Evolutionary conservation across 83 land plant genomes (phyloP).

Genomic region (Diphasiastrum complanatum): DNA sequence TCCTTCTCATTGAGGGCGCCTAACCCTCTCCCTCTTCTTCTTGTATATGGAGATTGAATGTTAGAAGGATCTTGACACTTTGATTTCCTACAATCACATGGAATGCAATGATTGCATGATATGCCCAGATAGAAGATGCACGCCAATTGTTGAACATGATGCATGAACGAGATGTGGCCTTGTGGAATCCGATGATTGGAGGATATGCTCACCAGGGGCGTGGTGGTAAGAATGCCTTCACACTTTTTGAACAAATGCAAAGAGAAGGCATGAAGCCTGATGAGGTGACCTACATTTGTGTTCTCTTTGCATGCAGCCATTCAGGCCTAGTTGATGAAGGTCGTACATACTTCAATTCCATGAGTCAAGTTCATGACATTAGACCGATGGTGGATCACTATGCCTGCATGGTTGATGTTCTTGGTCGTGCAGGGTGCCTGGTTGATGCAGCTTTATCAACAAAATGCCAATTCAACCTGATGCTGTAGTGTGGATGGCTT

Average conservation of each 20-base stretch:
- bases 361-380: conserved; percentile 23
- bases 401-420: conserved; percentile 30
- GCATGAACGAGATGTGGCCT: conserved; percentile 18
- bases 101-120: conserved; percentile 18
- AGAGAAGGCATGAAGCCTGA: conserved; percentile 23
- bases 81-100: conserved; percentile 9
- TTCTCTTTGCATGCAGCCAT: conserved; percentile 51
- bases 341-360: conserved; percentile 23
- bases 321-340: conserved; percentile 38
- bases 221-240: conserved; percentile 21
- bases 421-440: conserved; percentile 38
- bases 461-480: conserved; percentile 11
- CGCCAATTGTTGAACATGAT: conserved; percentile 20
- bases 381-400: conserved; percentile 31
- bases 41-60: no score
- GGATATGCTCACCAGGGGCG: conserved; percentile 40
- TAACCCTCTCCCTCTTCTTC: no score
- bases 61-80: no score
- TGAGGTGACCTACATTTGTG: conserved; percentile 27
- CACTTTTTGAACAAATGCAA: conserved; percentile 33
- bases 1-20: no score
- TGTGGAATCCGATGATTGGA: conserved; percentile 44
- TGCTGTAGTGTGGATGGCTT: conserved; percentile 26
- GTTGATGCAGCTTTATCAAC: conserved; percentile 32
- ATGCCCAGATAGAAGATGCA: conserved; percentile 10